Evolutionary conservation across 768 basidiomycete genomes (phyloP).

Genomic region (Termitomyces sp.): DNA sequence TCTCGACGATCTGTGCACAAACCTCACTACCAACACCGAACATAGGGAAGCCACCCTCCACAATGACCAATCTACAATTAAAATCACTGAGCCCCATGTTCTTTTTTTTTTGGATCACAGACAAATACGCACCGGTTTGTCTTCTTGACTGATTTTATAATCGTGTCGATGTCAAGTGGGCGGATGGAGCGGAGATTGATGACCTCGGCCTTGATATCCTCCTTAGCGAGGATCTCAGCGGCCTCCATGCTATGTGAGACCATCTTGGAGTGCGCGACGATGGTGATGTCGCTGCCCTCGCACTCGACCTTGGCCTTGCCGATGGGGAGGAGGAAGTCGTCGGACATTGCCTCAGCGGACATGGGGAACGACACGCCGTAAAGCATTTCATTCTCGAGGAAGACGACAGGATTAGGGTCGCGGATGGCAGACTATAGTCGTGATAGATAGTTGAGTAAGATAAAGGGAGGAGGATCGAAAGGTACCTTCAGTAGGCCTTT

Average conservation of each 20-base stretch:
- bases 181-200: conserved; percentile 96
- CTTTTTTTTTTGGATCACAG: background rate
- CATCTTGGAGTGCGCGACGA: conserved; percentile 98
- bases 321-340: conserved; percentile 92
- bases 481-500: conserved; percentile 93
- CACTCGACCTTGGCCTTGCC: conserved; percentile 97
- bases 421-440: conserved; percentile 80
- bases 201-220: conserved; percentile 96
- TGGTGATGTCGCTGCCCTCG: conserved; percentile 87
- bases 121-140: conserved; percentile 71
- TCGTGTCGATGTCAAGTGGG: conserved; percentile 96
- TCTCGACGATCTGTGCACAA: conserved; percentile 95
- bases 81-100: background rate
- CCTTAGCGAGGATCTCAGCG: conserved; percentile 88
- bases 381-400: conserved; percentile 99
- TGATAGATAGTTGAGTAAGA: background rate
- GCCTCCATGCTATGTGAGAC: conserved; percentile 94
- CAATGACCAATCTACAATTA: conserved; percentile 69
- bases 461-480: background rate
- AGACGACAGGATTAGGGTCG: conserved; percentile 96
- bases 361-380: conserved; percentile 98
- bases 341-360: conserved; percentile 91
- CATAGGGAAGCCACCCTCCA: conserved; percentile 97
- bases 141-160: conserved; percentile 97
- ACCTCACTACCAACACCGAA: conserved; percentile 99